phyloP scores from a whole-genome alignment of 2,329 filamentous ascomycete species.

The Trematosphaeria pertusa region DNA sequence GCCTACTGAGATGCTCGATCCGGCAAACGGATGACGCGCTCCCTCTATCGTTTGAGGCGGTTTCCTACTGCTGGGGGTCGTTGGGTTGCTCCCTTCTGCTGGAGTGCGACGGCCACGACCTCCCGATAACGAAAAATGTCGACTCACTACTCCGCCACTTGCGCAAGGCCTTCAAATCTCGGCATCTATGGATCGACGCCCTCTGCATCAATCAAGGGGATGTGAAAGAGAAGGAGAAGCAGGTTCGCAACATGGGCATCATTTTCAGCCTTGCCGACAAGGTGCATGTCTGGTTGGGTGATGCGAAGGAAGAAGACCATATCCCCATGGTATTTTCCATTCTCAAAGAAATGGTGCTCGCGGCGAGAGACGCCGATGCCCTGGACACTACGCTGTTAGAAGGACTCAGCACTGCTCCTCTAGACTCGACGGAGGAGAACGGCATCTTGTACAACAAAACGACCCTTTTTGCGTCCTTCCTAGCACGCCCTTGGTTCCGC shows the following conservation, averaged over 20 bases:
- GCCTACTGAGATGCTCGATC: neutral
- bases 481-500: slow-evolving; percentile 8
- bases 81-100: neutral
- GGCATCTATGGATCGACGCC: neutral
- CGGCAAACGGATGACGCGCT: neutral
- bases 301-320: neutral
- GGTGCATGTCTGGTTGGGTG: slow-evolving; percentile 8
- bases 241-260: neutral
- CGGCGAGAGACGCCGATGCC: neutral
- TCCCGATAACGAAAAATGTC: neutral
- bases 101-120: neutral
- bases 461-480: neutral
- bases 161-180: neutral
- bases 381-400: neutral
- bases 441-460: neutral
- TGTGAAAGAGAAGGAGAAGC: slow-evolving; percentile 3
- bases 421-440: neutral
- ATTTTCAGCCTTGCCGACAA: slow-evolving; percentile 6
- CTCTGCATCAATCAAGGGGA: neutral
- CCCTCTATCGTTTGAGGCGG: neutral
- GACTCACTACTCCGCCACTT: slow-evolving; percentile 2
- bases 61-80: neutral
- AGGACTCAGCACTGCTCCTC: too few relatives aligned
- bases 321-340: neutral
- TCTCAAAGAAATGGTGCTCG: neutral